A percentile compares a stretch with the other conserved stretches of the same genome.
These are phyloP conservation scores for Podaxis mareebaensis DNA, from an alignment of 768 basidiomycete genomes.

Conservation along the genomic window DNA sequence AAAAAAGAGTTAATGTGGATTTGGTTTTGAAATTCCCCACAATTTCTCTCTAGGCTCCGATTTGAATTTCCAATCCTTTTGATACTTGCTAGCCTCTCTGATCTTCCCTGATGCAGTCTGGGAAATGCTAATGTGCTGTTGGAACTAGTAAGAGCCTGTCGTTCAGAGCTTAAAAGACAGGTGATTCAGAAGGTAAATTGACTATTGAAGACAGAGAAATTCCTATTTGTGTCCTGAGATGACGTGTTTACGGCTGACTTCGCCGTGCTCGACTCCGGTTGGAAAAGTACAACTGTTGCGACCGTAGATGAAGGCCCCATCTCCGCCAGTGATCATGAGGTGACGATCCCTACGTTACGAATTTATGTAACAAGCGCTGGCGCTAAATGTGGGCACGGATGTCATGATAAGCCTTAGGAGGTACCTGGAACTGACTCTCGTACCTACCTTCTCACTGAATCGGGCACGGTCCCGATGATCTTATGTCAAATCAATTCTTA, in stretches of 20 bases:
- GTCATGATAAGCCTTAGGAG: neutral
- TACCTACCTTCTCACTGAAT: neutral
- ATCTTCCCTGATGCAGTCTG: neutral
- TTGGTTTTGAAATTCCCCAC: neutral
- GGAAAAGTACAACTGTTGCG: neutral
- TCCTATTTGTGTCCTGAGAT: neutral
- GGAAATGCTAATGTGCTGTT: neutral
- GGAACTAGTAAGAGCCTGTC: neutral
- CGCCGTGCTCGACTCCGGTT: neutral
- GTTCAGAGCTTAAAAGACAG: neutral
- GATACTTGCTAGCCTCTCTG: neutral
- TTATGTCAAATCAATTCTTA: neutral
- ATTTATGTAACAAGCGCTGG: conserved; percentile 4
- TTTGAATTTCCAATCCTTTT: neutral
- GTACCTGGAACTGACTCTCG: neutral
- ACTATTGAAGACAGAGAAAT: neutral
- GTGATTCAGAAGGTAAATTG: neutral
- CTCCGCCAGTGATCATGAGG: conserved; percentile 5
- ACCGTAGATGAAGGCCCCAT: neutral
- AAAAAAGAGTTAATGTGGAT: neutral
- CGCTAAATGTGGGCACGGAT: neutral
- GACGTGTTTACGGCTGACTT: neutral
- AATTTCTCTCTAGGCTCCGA: neutral
- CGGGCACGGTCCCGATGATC: neutral
- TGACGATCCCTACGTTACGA: neutral